Conservation (phyloP, 805 yeast species). For the Metschnikowia lochheadii region DNA sequence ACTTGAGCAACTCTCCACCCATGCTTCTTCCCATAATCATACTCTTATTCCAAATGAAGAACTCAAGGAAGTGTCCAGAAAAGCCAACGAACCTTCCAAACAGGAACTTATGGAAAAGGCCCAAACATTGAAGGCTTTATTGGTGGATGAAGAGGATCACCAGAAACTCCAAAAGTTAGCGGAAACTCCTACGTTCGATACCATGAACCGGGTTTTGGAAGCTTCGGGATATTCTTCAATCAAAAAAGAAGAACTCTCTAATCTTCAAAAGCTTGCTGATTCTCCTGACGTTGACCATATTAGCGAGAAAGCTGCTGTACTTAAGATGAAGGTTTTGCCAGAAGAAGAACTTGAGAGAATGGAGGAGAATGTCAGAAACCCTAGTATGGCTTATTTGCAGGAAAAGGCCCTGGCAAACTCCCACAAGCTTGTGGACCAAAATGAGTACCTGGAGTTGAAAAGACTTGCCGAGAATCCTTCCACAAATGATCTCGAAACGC, state of each 20-base stretch:
- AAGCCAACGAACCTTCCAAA: conserved; percentile 15
- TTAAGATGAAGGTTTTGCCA: conserved; percentile 7
- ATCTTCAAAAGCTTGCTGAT: conserved; percentile 26
- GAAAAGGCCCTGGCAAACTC: conserved; percentile 7
- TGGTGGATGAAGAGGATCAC: conserved; percentile 5
- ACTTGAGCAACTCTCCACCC: conserved; percentile 5
- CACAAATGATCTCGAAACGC: conserved; percentile 14
- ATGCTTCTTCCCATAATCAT: conserved; percentile 5
- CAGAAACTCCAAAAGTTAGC: conserved; percentile 22
- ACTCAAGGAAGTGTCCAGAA: conserved; percentile 5
- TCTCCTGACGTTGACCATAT: conserved; percentile 26
- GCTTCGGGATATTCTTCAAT: conserved; percentile 12
- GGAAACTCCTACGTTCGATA: conserved; percentile 25
- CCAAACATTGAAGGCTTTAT: not conserved
- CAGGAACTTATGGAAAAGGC: conserved; percentile 12
- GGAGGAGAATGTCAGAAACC: conserved; percentile 4
- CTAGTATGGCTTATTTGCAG: conserved; percentile 7
- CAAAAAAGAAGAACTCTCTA: conserved; percentile 4
- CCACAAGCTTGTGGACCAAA: conserved; percentile 1
- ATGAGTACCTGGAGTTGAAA: conserved; percentile 9
- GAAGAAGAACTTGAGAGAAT: conserved; percentile 3
- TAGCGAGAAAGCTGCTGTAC: conserved; percentile 12
- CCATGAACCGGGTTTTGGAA: conserved; percentile 14
- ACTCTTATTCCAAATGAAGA: conserved; percentile 3
- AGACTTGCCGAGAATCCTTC: conserved; percentile 17